Percentiles rank a stretch among this genome's conserved stretches.
These are phyloP conservation scores for Saxispiralis lemnorum DNA, from an alignment of 495 filamentous ascomycete species.

Conservation along the genomic window DNA sequence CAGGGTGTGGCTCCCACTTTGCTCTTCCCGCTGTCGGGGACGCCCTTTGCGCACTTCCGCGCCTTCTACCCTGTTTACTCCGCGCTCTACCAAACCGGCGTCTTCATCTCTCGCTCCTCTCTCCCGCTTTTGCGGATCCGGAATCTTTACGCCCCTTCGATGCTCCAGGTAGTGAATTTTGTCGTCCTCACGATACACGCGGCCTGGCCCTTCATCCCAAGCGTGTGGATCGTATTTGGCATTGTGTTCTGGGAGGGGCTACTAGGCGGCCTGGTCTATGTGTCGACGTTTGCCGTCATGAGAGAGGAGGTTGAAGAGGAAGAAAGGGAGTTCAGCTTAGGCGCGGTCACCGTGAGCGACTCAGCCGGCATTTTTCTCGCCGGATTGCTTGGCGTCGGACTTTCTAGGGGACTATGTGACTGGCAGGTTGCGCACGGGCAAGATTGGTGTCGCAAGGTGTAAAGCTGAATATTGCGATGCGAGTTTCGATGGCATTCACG, in stretches of 20 bases:
- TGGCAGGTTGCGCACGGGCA: conserved; percentile 65
- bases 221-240: conserved; percentile 61
- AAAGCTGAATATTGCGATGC: too few species aligned
- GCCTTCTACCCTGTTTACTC: conserved; percentile 88
- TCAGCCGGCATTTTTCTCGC: conserved; percentile 80
- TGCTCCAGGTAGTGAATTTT: conserved; percentile 73
- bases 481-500: too few species aligned
- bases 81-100: conserved; percentile 82
- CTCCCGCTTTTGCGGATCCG: conserved; percentile 71
- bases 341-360: conserved; percentile 82
- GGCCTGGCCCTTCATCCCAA: conserved; percentile 61
- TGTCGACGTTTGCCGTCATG: conserved; percentile 89
- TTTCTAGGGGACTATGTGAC: conserved; percentile 66
- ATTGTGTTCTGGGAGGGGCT: conserved; percentile 93
- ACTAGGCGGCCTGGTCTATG: conserved; percentile 78
- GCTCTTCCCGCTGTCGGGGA: conserved; percentile 58
- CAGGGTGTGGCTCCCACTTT: conserved; percentile 79
- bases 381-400: conserved; percentile 64
- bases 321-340: conserved; percentile 79
- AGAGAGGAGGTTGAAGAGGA: conserved; percentile 53
- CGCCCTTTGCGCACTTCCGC: conserved; percentile 64
- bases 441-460: conserved; percentile 45
- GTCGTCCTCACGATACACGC: conserved; percentile 55
- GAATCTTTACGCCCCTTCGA: conserved; percentile 59
- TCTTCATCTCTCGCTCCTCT: conserved; percentile 84